A percentile compares a stretch with the other conserved stretches of the same genome.
Evolutionary conservation across 23 red algal genomes (phyloP).

Genomic region (Rhodosorus marinus): DNA sequence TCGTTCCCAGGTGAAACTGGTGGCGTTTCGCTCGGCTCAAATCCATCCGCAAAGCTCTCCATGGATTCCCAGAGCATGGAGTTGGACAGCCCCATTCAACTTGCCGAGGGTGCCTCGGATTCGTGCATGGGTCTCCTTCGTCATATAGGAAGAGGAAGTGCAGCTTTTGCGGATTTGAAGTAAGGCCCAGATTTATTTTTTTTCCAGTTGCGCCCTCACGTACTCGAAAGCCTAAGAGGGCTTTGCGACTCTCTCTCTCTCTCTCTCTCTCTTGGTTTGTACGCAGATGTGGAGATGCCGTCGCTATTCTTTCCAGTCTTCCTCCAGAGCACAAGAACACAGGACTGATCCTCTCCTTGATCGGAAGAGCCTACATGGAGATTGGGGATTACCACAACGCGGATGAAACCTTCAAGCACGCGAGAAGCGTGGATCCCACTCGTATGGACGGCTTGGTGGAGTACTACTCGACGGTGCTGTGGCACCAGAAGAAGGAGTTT

Average conservation of each 20-base stretch:
- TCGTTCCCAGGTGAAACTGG: too few relatives aligned
- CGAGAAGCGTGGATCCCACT: conserved; percentile 21
- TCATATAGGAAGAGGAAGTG: too few relatives aligned
- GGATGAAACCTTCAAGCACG: conserved; percentile 38
- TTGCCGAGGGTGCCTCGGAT: too few relatives aligned
- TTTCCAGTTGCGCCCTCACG: background rate
- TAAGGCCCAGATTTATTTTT: background rate
- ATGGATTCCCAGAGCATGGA: too few relatives aligned
- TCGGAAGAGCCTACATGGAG: conserved; percentile 66
- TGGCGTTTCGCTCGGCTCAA: too few relatives aligned
- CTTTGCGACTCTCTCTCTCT: conserved; percentile 25
- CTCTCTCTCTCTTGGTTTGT: conserved; percentile 16
- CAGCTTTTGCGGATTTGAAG: too few relatives aligned
- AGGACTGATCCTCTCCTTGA: conserved; percentile 13
- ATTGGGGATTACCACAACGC: conserved; percentile 27
- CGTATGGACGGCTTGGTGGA: conserved; percentile 56
- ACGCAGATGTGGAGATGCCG: conserved; percentile 20
- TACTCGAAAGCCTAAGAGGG: conserved; percentile 12
- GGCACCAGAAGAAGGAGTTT: conserved; percentile 74
- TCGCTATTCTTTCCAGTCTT: conserved; percentile 22
- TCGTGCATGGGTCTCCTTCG: too few relatives aligned
- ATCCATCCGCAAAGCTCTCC: too few relatives aligned
- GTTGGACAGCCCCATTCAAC: too few relatives aligned
- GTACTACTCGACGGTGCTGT: conserved; percentile 90
- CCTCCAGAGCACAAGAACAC: conserved; percentile 37